Evolutionary conservation across 2,329 filamentous ascomycete genomes (phyloP).

Genomic region (Fonsecaea monophora): DNA sequence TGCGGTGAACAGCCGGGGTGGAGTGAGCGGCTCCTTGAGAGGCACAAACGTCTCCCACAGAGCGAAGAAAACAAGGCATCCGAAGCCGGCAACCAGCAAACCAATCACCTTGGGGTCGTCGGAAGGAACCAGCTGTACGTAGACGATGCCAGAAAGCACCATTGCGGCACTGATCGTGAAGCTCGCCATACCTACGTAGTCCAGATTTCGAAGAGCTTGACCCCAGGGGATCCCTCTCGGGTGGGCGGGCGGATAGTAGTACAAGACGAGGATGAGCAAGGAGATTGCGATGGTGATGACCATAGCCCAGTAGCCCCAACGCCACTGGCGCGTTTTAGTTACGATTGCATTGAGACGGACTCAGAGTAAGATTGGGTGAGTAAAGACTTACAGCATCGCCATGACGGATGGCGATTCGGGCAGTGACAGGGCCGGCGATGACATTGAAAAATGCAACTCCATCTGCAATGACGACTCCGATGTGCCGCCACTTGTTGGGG

Average conservation of each 20-base stretch:
- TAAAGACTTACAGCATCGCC: no score
- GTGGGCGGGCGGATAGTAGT: conserved; percentile 51
- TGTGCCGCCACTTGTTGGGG: conserved; percentile 58
- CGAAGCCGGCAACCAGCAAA: conserved; percentile 47
- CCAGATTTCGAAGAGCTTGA: conserved; percentile 47
- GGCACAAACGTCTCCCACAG: conserved; percentile 51
- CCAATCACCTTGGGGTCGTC: conserved; percentile 48
- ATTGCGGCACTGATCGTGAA: conserved; percentile 47
- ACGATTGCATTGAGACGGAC: no score
- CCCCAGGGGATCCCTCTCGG: conserved; percentile 48
- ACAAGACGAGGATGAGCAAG: conserved; percentile 51
- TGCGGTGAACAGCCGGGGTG: conserved; percentile 54
- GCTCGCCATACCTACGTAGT: conserved; percentile 49
- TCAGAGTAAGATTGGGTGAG: no score
- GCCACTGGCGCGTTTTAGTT: no score
- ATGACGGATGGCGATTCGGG: conserved; percentile 23
- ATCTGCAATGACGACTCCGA: conserved; percentile 53
- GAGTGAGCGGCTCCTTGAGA: conserved; percentile 51
- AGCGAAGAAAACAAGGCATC: conserved; percentile 46
- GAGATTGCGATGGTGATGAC: no score
- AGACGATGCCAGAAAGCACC: conserved; percentile 51
- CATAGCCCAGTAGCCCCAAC: no score
- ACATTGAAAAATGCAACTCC: conserved; percentile 54
- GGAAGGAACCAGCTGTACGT: conserved; percentile 47
- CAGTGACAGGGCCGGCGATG: conserved; percentile 56